Evolutionary conservation across 805 yeast genomes (phyloP).

Genomic region (Scheffersomyces amazonensis): DNA sequence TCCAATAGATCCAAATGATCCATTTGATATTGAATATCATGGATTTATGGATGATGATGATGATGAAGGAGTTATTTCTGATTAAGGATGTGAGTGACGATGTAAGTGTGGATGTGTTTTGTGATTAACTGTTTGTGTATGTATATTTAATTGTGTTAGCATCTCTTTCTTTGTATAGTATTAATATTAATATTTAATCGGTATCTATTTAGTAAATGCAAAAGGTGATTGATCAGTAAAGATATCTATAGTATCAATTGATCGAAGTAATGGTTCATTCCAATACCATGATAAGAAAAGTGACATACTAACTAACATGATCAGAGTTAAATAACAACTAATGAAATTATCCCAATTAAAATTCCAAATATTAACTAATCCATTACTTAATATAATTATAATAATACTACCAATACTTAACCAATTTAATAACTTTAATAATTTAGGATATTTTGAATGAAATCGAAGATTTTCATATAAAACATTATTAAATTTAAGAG

Average conservation of each 20-base stretch:
- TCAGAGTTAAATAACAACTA: constrained; percentile 7
- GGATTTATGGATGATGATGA: constrained; percentile 11
- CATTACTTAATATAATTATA: constrained; percentile 13
- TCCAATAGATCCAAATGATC: constrained; percentile 10
- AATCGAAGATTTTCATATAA: constrained; percentile 59
- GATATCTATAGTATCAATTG: constrained; percentile 2
- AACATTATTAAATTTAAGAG: constrained; percentile 45
- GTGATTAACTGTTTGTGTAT: neutral
- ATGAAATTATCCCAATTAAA: constrained; percentile 12
- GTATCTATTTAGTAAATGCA: constrained; percentile 1
- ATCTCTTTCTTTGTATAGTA: too few relatives aligned
- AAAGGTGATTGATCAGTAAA: constrained; percentile 4
- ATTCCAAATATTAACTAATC: constrained; percentile 13
- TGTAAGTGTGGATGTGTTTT: too few relatives aligned
- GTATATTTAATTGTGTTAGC: neutral
- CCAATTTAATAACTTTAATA: constrained; percentile 1
- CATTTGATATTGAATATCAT: constrained; percentile 19
- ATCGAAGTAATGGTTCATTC: constrained; percentile 5
- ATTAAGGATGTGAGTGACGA: too few relatives aligned
- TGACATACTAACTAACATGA: constrained; percentile 1
- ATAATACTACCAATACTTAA: constrained; percentile 14
- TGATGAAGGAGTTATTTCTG: constrained; percentile 22
- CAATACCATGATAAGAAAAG: constrained; percentile 1
- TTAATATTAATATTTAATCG: neutral
- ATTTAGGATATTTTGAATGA: constrained; percentile 16